These are phyloP conservation scores for Apophysomyces elegans DNA, from an alignment of 371 early-diverging fungal species.

Conservation along the genomic window DNA sequence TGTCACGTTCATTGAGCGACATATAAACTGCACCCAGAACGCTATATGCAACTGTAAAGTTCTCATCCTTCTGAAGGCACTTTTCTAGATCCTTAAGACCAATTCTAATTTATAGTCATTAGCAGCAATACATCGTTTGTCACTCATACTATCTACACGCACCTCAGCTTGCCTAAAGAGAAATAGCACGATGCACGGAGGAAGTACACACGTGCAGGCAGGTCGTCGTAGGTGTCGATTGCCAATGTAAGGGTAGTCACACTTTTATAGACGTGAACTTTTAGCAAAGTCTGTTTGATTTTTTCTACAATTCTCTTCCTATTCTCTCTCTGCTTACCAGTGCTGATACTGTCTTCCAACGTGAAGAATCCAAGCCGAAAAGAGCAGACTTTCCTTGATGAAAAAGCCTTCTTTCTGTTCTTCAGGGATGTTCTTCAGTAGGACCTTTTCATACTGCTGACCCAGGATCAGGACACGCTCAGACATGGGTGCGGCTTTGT, in stretches of 20 bases:
- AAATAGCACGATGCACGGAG: constrained; percentile 69
- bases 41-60: constrained; percentile 59
- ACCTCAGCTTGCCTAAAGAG: constrained; percentile 57
- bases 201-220: constrained; percentile 64
- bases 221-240: constrained; percentile 59
- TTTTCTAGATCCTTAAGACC: constrained; percentile 68
- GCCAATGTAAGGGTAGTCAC: constrained; percentile 65
- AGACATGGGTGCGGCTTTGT: constrained; percentile 70
- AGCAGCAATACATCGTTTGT: background rate
- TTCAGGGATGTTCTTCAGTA: constrained; percentile 53
- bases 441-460: constrained; percentile 61
- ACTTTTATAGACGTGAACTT: constrained; percentile 24
- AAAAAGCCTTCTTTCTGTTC: constrained; percentile 57
- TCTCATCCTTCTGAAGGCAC: constrained; percentile 53
- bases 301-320: background rate
- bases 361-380: constrained; percentile 66
- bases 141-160: background rate
- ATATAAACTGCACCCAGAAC: constrained; percentile 63
- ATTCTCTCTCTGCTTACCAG: constrained; percentile 44
- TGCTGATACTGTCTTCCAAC: constrained; percentile 68
- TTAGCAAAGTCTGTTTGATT: background rate
- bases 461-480: constrained; percentile 64
- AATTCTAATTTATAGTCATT: constrained; percentile 24
- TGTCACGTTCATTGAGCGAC: constrained; percentile 56
- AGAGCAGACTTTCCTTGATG: constrained; percentile 49